A percentile compares a stretch with the other conserved stretches of the same genome.
Evolutionary conservation across 768 basidiomycete genomes (phyloP).

Genomic region (Tulasnella sp.): DNA sequence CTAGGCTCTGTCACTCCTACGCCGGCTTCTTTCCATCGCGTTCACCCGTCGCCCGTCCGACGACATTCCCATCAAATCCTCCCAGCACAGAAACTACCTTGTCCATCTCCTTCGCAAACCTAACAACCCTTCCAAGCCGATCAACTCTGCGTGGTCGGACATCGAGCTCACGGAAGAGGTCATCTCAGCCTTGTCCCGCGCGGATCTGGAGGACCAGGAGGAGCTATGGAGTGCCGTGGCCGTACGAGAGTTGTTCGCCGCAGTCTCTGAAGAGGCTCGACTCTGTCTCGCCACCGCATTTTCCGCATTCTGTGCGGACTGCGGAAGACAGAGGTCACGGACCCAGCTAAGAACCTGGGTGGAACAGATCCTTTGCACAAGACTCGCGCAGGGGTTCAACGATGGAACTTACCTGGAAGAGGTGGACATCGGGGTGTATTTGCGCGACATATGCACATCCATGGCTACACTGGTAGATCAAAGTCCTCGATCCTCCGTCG

Average conservation of each 20-base stretch:
- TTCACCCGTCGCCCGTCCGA: not conserved
- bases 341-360: not conserved
- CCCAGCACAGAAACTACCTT: not conserved
- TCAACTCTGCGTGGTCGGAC: constrained; percentile 4
- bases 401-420: not conserved
- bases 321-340: not conserved
- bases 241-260: not conserved
- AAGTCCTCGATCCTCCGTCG: not conserved
- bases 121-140: constrained; percentile 2
- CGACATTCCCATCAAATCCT: not conserved
- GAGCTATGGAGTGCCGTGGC: not conserved
- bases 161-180: not conserved
- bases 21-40: not conserved
- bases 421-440: not conserved
- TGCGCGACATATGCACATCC: not conserved
- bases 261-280: not conserved
- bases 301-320: not conserved
- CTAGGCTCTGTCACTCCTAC: not conserved
- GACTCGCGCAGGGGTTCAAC: not conserved
- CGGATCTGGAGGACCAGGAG: not conserved
- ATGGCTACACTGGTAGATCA: not conserved
- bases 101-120: constrained; percentile 5
- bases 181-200: not conserved
- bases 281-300: not conserved
- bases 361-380: not conserved